These are phyloP conservation scores for Puccinia polysora DNA, from an alignment of 1,284 basidiomycete genomes.

Conservation along the genomic window DNA sequence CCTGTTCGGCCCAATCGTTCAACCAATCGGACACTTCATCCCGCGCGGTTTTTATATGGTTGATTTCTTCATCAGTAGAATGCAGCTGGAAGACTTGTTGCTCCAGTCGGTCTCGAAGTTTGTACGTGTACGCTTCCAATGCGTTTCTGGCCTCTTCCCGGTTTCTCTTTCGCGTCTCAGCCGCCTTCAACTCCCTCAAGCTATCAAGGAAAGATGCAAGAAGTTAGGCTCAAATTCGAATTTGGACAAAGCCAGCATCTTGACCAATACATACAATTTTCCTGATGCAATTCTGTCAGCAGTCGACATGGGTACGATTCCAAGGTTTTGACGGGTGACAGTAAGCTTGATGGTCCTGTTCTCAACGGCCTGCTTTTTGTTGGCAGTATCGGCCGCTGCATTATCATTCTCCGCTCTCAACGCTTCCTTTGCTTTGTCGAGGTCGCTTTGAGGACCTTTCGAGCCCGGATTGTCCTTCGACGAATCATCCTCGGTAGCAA, in stretches of 20 bases:
- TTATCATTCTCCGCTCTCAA: conserved; percentile 36
- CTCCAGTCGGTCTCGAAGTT: conserved; percentile 74
- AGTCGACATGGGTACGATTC: conserved; percentile 38
- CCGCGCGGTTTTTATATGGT: conserved; percentile 63
- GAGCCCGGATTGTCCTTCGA: background rate
- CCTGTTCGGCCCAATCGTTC: conserved; percentile 75
- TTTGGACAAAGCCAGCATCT: background rate
- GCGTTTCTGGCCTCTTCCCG: conserved; percentile 86
- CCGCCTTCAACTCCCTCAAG: conserved; percentile 69
- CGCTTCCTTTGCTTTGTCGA: conserved; percentile 52
- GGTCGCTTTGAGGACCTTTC: conserved; percentile 41
- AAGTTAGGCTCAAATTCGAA: background rate
- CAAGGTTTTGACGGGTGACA: conserved; percentile 21
- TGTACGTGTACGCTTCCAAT: conserved; percentile 88
- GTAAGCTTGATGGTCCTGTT: conserved; percentile 29
- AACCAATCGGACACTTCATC: conserved; percentile 76
- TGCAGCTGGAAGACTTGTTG: conserved; percentile 70
- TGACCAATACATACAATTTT: conserved; percentile 34
- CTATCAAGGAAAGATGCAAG: conserved; percentile 59
- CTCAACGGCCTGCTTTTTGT: conserved; percentile 23
- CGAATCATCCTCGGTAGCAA: conserved; percentile 38
- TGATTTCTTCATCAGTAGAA: conserved; percentile 68
- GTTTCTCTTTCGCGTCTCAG: conserved; percentile 69
- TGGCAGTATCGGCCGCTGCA: conserved; percentile 6
- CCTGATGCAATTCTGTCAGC: conserved; percentile 34